Conservation (phyloP, 495 filamentous ascomycete species). For the Bacidia gigantensis region DNA sequence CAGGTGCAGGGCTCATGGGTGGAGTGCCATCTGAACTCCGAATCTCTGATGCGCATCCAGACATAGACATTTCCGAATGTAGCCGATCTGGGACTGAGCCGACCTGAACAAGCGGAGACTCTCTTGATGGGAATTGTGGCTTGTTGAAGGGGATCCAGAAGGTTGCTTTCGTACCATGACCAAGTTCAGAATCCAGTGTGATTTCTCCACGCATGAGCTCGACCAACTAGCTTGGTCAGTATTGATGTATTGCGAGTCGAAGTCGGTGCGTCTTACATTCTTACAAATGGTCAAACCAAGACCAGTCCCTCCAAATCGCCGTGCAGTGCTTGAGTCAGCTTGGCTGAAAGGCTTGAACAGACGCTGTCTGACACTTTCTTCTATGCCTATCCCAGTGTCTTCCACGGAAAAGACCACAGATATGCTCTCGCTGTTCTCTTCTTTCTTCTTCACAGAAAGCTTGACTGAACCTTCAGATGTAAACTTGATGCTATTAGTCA, state of each 20-base stretch:
- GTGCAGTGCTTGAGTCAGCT: constrained; percentile 63
- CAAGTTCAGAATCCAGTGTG: constrained; percentile 41
- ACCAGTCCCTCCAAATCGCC: constrained; percentile 69
- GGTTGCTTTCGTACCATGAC: constrained; percentile 46
- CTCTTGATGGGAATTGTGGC: constrained; percentile 22
- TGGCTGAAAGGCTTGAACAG: constrained; percentile 82
- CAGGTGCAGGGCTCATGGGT: background rate
- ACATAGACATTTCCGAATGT: constrained; percentile 47
- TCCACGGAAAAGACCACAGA: constrained; percentile 47
- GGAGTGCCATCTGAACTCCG: constrained; percentile 15
- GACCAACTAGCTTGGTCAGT: constrained; percentile 34
- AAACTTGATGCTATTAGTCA: constrained; percentile 87
- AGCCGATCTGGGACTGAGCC: constrained; percentile 44
- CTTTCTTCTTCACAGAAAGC: constrained; percentile 20
- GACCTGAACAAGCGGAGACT: constrained; percentile 34
- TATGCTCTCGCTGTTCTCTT: constrained; percentile 27
- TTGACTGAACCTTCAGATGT: constrained; percentile 59
- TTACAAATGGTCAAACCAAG: constrained; percentile 73
- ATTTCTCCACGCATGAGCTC: constrained; percentile 76
- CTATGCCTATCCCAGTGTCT: constrained; percentile 78
- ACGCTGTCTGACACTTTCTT: constrained; percentile 53
- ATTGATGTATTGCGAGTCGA: background rate
- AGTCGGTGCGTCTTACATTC: constrained; percentile 24
- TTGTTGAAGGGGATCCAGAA: constrained; percentile 61
- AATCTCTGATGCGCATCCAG: constrained; percentile 39